Conservation (phyloP, 148 eudicot species). For the Arbutus unedo region DNA sequence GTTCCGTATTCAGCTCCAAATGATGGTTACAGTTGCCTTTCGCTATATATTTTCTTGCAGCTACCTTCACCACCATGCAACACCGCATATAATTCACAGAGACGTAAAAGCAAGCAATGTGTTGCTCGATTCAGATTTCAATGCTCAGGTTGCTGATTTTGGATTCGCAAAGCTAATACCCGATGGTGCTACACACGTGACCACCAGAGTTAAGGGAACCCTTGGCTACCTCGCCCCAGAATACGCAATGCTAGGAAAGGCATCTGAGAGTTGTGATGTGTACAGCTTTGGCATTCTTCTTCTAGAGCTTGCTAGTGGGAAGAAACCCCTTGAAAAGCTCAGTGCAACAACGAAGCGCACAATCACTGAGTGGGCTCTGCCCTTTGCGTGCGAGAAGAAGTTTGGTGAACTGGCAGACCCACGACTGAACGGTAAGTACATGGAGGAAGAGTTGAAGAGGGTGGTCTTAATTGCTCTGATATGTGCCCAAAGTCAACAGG, state of each 20-base stretch:
- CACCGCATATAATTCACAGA: conserved; percentile 91
- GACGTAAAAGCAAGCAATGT: conserved; percentile 93
- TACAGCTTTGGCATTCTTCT: conserved; percentile 88
- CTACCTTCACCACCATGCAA: conserved; percentile 80
- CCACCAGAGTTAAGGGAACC: conserved; percentile 51
- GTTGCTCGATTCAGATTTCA: conserved; percentile 61
- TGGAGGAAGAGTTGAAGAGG: conserved; percentile 65
- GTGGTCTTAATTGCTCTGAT: conserved; percentile 49
- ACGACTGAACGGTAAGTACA: conserved; percentile 56
- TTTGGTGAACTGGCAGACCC: conserved; percentile 70
- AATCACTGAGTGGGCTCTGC: conserved; percentile 78
- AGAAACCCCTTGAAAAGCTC: conserved; percentile 65
- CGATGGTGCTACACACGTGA: conserved; percentile 54
- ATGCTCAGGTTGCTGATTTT: conserved; percentile 60
- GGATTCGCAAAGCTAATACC: conserved; percentile 65
- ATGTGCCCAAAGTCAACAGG: conserved; percentile 62
- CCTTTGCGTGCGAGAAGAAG: conserved; percentile 54
- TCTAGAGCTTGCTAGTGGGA: conserved; percentile 80
- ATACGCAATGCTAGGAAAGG: conserved; percentile 62
- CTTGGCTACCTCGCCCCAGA: conserved; percentile 79
- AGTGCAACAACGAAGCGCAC: conserved; percentile 34
- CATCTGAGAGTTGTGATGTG: conserved; percentile 79
- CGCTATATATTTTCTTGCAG: conserved; percentile 30
- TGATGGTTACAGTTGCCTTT: background rate
- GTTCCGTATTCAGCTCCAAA: background rate